Conservation (phyloP, 2,329 filamentous ascomycete genomes). For the Fusarium napiforme region DNA sequence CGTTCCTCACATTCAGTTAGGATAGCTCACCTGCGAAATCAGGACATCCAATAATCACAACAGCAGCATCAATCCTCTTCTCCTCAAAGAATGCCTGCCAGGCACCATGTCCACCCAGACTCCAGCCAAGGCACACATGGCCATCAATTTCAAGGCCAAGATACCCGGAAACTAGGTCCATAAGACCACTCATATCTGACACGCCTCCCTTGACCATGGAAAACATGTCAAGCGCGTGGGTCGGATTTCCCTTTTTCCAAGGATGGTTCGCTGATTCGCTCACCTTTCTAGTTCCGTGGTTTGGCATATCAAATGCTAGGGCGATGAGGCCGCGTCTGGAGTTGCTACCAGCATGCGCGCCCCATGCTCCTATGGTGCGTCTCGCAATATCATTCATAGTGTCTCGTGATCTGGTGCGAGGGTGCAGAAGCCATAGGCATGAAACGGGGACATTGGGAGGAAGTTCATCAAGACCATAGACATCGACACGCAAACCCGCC, state of each 20-base stretch:
- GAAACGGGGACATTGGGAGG: conserved; percentile 68
- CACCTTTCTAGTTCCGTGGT: conserved; percentile 82
- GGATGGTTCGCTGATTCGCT: conserved; percentile 76
- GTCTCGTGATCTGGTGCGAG: conserved; percentile 74
- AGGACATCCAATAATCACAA: conserved; percentile 87
- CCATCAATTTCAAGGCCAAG: conserved; percentile 64
- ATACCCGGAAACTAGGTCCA: conserved; percentile 82
- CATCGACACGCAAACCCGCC: conserved; percentile 79
- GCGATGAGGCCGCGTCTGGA: conserved; percentile 74
- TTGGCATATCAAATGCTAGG: conserved; percentile 89
- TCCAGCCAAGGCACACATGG: conserved; percentile 84
- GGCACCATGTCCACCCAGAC: conserved; percentile 85
- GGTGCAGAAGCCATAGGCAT: conserved; percentile 92
- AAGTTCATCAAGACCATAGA: conserved; percentile 85
- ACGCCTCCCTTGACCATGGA: conserved; percentile 78
- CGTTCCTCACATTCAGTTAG: neutral
- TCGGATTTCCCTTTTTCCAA: conserved; percentile 82
- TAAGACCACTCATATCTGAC: conserved; percentile 77
- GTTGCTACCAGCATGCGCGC: conserved; percentile 52
- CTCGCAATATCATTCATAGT: conserved; percentile 81
- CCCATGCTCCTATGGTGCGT: conserved; percentile 76
- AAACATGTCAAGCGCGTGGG: conserved; percentile 94
- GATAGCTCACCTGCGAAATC: conserved; percentile 75
- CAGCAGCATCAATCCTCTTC: conserved; percentile 78
- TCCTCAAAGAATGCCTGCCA: conserved; percentile 88